Conservation (phyloP, 169 alveolate genomes). For the Prorocentrum cordatum region DNA sequence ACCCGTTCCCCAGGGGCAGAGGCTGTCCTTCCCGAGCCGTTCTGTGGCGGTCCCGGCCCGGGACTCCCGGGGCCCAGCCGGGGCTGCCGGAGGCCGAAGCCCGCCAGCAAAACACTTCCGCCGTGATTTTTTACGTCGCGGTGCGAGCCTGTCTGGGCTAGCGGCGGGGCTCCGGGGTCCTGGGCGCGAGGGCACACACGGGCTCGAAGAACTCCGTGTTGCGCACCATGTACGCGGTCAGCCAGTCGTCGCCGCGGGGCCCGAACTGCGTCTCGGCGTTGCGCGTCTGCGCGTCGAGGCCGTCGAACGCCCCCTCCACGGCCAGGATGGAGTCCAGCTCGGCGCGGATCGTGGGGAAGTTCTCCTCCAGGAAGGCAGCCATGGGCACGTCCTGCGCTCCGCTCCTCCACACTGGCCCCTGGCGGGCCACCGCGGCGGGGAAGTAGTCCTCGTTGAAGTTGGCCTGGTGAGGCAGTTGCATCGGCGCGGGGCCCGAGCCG, state of each 20-base stretch:
- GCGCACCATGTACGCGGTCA: conserved; percentile 47
- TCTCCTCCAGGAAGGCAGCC: conserved; percentile 4
- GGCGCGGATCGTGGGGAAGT: neutral
- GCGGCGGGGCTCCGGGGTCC: neutral
- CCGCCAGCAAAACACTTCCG: no score
- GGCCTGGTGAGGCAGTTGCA: neutral
- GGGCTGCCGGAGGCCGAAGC: no score
- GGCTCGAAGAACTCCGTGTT: neutral
- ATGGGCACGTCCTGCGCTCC: conserved; percentile 5
- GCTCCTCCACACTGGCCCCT: conserved; percentile 30
- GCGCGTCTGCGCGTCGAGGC: conserved; percentile 20
- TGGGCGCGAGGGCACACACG: neutral
- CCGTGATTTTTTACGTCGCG: no score
- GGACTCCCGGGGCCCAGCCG: no score
- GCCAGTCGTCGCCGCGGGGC: conserved; percentile 65
- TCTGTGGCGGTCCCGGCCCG: no score
- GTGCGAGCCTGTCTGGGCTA: no score
- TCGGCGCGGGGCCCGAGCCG: neutral
- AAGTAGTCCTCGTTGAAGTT: conserved; percentile 62
- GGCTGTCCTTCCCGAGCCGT: no score
- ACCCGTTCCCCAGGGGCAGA: no score
- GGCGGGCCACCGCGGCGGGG: conserved; percentile 10
- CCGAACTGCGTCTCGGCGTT: conserved; percentile 67
- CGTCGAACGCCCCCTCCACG: neutral
- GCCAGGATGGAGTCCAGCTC: conserved; percentile 35